A percentile compares a stretch with the other conserved stretches of the same genome.
These are phyloP conservation scores for Nakazawaea sp. DNA, from an alignment of 805 yeast species.

Conservation along the genomic window DNA sequence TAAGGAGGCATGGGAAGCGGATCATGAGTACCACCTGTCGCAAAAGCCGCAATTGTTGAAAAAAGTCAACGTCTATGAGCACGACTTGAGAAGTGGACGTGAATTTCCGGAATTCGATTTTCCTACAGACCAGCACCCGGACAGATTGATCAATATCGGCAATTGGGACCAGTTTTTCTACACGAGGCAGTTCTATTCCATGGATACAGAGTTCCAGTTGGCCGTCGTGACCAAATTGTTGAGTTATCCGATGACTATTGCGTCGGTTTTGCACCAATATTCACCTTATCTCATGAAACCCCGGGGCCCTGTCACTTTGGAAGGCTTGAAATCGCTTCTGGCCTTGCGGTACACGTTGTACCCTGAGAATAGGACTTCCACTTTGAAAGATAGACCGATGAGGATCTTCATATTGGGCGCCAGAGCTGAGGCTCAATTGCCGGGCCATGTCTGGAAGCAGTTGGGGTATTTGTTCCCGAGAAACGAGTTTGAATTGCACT, in stretches of 20 bases:
- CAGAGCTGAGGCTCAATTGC: constrained; percentile 87
- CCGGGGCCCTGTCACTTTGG: constrained; percentile 81
- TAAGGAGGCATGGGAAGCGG: constrained; percentile 82
- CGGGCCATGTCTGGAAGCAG: constrained; percentile 95
- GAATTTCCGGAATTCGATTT: constrained; percentile 93
- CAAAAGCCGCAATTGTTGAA: constrained; percentile 68
- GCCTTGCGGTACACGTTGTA: constrained; percentile 88
- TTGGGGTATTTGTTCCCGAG: constrained; percentile 79
- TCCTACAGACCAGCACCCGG: constrained; percentile 73
- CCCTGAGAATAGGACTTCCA: constrained; percentile 55
- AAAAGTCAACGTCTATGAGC: constrained; percentile 89
- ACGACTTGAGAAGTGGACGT: constrained; percentile 90
- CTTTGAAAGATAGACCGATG: constrained; percentile 79
- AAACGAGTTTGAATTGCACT: constrained; percentile 76
- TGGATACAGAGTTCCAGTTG: constrained; percentile 94
- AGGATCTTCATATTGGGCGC: constrained; percentile 89
- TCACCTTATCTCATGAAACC: constrained; percentile 82
- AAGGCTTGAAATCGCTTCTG: constrained; percentile 89
- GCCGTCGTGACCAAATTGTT: constrained; percentile 94
- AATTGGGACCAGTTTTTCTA: constrained; percentile 93
- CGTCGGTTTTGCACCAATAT: constrained; percentile 71
- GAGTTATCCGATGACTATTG: constrained; percentile 88
- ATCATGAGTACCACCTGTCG: constrained; percentile 60
- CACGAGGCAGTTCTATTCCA: constrained; percentile 86
- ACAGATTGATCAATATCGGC: constrained; percentile 66